Base-by-base conservation (phyloP, 2,329 filamentous ascomycete genomes). In the Coniella vitis region DNA sequence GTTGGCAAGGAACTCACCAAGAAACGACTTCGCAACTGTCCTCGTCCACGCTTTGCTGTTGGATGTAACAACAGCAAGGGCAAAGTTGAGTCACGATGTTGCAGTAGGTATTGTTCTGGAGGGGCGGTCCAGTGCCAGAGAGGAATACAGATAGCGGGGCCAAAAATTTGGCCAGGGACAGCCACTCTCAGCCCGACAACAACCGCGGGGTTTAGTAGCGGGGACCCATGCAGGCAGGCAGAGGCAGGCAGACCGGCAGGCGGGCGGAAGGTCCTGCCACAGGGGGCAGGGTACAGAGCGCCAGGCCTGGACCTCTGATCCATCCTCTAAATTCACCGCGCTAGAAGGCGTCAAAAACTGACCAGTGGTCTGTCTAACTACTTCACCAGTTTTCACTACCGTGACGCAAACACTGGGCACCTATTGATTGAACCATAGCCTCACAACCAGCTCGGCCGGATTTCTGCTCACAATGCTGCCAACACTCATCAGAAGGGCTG, bases 401-500 rank as follows among this genome's bases (percentile, higher is more conserved):
- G 7, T 17, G 35, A 37, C 35, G 35, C n/a, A n/a, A 37, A 16
- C 35, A 8, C 17, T n/a, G n/a, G n/a, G n/a, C 22, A 22, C 12
- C 20, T n/a, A 14, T 5, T 10, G 17, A 31, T n/a, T 8, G 19
- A 14, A n/a, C 14, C 25, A 46, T 29, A 29, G 25, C 25, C 22
- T 12, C 34, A 7, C 35, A 7, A 8, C n/a, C n/a, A n/a, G n/a
- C 19, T 12, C 17, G 10, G 7, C 13, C 13, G 21, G 7, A 31
- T 14, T 35, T 55, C 55, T 60, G 49, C 54, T 56, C 54, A 61
- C 58, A 43, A 74, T 80, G 71, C 67, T 74, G 36, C 64, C 70
- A 10, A 73, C 75, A 35, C 56, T 75, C 22, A 57, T 68, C 43
- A 69, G 74, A 49, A 63, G 71, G 25, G 58, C 66, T 44, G 65